Evolutionary conservation across 441 rosid genomes (phyloP).

Genomic region (Kokia cookei): DNA sequence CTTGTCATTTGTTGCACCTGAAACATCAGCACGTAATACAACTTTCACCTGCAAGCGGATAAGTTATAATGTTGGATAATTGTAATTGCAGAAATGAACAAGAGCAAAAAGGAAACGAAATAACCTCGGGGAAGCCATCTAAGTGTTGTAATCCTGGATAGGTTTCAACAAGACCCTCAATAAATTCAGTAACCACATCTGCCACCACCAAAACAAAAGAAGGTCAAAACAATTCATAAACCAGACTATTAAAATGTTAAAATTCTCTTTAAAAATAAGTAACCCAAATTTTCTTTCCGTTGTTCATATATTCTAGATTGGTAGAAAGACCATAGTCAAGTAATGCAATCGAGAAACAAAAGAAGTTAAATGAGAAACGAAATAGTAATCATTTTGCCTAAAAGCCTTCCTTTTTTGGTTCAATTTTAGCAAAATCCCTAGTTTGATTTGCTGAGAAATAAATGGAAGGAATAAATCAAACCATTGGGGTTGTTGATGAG

Average conservation of each 20-base stretch:
- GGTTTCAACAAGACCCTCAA: slow-evolving; percentile 90
- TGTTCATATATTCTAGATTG: background rate
- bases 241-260: background rate
- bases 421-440: background rate
- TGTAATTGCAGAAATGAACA: background rate
- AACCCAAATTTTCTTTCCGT: background rate
- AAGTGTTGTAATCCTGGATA: slow-evolving; percentile 79
- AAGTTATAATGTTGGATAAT: background rate
- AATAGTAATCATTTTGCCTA: background rate
- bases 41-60: slow-evolving; percentile 60
- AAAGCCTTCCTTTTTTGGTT: background rate
- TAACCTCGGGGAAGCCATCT: slow-evolving; percentile 94
- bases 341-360: background rate
- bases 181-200: slow-evolving; percentile 91
- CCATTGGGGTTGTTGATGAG: slow-evolving; percentile 85
- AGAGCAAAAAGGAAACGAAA: background rate
- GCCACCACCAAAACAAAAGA: slow-evolving; percentile 19
- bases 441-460: background rate
- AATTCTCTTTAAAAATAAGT: background rate
- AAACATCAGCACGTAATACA: slow-evolving; percentile 85
- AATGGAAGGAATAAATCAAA: slow-evolving; percentile 30
- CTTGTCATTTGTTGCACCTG: slow-evolving; percentile 54
- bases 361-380: background rate
- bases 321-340: background rate
- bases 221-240: background rate